phyloP scores from a whole-genome alignment of 129 eudicot genomes.

The Flaveria linearis region DNA sequence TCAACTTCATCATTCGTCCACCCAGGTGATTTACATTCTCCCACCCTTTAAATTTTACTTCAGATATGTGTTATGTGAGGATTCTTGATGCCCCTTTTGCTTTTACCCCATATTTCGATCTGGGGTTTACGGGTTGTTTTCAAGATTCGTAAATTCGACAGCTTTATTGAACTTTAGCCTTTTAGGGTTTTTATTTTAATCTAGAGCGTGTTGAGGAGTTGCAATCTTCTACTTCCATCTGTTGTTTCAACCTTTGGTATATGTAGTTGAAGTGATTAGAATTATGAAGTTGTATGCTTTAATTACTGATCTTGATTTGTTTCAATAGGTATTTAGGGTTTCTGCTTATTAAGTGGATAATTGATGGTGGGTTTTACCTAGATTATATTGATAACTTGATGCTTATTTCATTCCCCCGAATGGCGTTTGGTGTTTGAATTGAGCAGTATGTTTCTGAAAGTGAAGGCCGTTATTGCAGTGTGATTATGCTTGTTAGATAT shows the following conservation, averaged over 20 bases:
- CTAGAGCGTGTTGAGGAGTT: not conserved
- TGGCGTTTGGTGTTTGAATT: not conserved
- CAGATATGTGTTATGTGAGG: constrained; percentile 4
- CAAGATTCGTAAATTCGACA: not conserved
- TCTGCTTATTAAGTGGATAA: constrained; percentile 6
- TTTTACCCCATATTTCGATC: constrained; percentile 19
- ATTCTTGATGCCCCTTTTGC: too few species aligned
- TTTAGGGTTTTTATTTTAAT: constrained; percentile 3
- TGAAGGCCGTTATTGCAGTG: not conserved
- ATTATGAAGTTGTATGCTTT: constrained; percentile 16
- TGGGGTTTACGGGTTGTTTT: not conserved
- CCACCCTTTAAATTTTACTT: not conserved
- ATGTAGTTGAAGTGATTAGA: not conserved
- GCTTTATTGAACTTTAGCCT: constrained; percentile 7
- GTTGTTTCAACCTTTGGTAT: not conserved
- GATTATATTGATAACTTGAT: not conserved
- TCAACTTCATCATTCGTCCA: constrained; percentile 92
- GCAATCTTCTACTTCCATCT: too few species aligned
- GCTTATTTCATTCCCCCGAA: not conserved
- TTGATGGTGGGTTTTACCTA: too few species aligned
- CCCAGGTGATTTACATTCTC: constrained; percentile 55
- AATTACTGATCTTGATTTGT: constrained; percentile 2
- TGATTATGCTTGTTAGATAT: not conserved
- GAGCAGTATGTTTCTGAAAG: constrained; percentile 2
- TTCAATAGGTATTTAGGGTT: constrained; percentile 22